Base-by-base conservation (phyloP, 495 filamentous ascomycete species). In the Talaromyces stipitatus region DNA sequence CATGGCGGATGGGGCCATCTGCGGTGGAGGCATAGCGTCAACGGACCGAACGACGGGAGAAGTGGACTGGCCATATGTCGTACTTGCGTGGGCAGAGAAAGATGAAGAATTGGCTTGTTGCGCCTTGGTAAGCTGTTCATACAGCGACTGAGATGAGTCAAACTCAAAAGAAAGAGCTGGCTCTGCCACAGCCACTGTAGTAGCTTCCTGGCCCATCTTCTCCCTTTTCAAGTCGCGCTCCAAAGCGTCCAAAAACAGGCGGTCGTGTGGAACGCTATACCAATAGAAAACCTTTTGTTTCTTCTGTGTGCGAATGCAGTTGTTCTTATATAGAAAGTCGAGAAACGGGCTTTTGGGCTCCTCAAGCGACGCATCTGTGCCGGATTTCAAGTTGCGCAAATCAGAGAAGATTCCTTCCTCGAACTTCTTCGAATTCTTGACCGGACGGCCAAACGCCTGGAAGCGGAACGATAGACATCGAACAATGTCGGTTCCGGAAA, bases 211-310 rank as follows among this genome's bases (percentile, higher is more conserved):
- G 60, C 87, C 85, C 92, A 97, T 97, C 82, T 98, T 98, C 76
- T 98, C 94, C 64, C 94, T 83, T 83, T 98, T 98, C 69, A 98
- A 72, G 67, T 98, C 94, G 57, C 94, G 86, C 77, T 98, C 94
- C 69, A 98, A 78, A 45, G 94, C 94, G 78, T 98, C 94, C 55
- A 97, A 85, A 74, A 98, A 98, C 36, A 98, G 84, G 30, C 94
- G 84, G 75, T 98, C 94, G 70, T 98, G 94, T 6, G 94, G 94
- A 54, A 98, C 94, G 75, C 92, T 96, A 72, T 98, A 98, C 94
- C 94, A 98, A 75, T 97, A 98, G 65, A 98, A 98, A 62, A 98
- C 94, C 78, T 98, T 98, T 68, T 98, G 94, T 82, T 98, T 98
- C 84, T 98, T 98, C 73, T 98, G 94, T 24, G 94, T 98, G 61